phyloP scores from a whole-genome alignment of 106 monocot genomes.

The Iris macrosiphon region DNA sequence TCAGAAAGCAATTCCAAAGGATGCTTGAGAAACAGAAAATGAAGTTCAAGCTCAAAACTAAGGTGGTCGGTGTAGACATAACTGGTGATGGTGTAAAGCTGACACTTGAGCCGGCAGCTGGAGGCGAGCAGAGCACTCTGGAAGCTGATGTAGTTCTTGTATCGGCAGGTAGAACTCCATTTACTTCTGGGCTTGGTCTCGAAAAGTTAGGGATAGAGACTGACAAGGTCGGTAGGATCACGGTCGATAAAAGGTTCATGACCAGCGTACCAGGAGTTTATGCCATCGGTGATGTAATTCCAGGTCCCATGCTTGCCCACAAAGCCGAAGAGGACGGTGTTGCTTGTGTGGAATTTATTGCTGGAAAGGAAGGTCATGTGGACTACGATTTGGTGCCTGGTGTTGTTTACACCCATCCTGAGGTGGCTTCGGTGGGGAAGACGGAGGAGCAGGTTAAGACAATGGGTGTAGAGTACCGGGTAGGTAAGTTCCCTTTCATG shows the following conservation, averaged over 20 bases:
- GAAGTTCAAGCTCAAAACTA: constrained; percentile 89
- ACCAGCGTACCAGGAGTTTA: constrained; percentile 54
- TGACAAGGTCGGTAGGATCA: constrained; percentile 67
- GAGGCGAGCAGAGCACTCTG: constrained; percentile 59
- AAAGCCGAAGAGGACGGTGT: constrained; percentile 90
- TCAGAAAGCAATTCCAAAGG: constrained; percentile 72
- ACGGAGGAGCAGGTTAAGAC: constrained; percentile 84
- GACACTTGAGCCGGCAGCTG: constrained; percentile 64
- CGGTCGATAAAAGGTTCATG: constrained; percentile 58
- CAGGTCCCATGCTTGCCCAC: constrained; percentile 87
- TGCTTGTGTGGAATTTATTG: constrained; percentile 74
- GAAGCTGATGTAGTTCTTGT: constrained; percentile 82
- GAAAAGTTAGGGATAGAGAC: constrained; percentile 51
- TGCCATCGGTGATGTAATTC: constrained; percentile 82
- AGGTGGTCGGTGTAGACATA: constrained; percentile 64
- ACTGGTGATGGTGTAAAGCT: constrained; percentile 63
- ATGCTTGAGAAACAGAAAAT: constrained; percentile 80
- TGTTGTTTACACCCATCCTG: constrained; percentile 64
- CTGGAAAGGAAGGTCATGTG: constrained; percentile 73
- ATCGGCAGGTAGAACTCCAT: constrained; percentile 45
- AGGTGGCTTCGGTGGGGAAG: constrained; percentile 32
- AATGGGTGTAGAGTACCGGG: constrained; percentile 45
- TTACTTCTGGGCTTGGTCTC: constrained; percentile 55
- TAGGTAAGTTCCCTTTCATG: constrained; percentile 80
- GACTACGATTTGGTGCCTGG: constrained; percentile 81